Percentiles rank a stretch among this genome's conserved stretches.
These are phyloP conservation scores for Gossypium raimondii DNA, from an alignment of 345 rosid species.

Conservation along the genomic window DNA sequence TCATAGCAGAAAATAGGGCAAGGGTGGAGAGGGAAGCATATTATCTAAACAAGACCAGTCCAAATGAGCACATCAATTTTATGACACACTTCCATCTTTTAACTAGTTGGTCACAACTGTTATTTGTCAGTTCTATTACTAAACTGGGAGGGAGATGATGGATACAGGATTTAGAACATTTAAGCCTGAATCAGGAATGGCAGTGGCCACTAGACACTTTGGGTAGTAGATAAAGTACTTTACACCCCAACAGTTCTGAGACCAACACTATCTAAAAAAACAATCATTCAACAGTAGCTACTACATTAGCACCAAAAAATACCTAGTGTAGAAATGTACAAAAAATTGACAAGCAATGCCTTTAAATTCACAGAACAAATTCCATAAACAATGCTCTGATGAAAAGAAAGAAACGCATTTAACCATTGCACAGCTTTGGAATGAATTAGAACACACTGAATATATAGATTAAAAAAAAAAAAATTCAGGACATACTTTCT, in stretches of 20 bases:
- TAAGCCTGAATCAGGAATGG: background rate
- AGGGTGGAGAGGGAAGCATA: background rate
- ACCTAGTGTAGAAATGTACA: background rate
- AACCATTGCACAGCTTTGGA: background rate
- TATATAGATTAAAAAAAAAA: conserved; percentile 7
- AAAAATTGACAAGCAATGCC: background rate
- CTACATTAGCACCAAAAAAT: background rate
- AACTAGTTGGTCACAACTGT: background rate
- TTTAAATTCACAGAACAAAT: conserved; percentile 2
- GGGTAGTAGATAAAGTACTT: background rate
- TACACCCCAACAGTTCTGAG: background rate
- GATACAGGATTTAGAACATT: background rate
- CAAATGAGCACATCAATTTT: background rate
- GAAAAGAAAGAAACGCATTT: background rate
- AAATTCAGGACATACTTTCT: conserved; percentile 56
- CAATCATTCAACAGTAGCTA: background rate
- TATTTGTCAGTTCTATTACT: background rate
- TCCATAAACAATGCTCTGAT: background rate
- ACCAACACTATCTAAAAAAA: background rate
- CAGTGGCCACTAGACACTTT: background rate
- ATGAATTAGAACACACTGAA: background rate
- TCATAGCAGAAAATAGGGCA: background rate
- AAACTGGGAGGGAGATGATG: background rate
- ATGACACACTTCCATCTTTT: background rate
- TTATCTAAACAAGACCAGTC: background rate